These are phyloP conservation scores for Rhodamnia argentea DNA, from an alignment of 345 rosid species.

Conservation along the genomic window DNA sequence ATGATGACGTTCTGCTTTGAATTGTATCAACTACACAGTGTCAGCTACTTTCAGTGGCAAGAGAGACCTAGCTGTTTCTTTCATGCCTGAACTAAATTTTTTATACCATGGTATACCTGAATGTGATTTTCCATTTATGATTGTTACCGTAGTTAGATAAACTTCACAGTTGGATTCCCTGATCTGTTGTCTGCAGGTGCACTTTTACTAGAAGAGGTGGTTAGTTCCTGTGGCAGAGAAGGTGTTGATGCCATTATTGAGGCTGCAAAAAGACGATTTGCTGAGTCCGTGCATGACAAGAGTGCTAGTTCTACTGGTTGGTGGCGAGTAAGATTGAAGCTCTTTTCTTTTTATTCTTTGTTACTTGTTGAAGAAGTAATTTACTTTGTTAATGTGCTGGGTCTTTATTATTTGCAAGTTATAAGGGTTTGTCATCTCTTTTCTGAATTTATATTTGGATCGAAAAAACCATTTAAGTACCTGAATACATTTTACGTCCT, in stretches of 20 bases:
- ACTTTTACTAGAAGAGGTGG: constrained; percentile 80
- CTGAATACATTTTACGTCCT: not conserved
- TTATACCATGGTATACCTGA: not conserved
- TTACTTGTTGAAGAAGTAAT: not conserved
- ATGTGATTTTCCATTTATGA: not conserved
- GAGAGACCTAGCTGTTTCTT: not conserved
- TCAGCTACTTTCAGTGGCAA: not conserved
- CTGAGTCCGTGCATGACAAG: constrained; percentile 66
- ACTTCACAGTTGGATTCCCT: not conserved
- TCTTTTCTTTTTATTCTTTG: not conserved
- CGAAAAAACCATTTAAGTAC: not conserved
- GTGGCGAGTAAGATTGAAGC: constrained; percentile 65
- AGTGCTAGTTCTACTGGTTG: constrained; percentile 61
- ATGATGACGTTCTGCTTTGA: not conserved
- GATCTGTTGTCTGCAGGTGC: constrained; percentile 37
- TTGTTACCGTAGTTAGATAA: not conserved
- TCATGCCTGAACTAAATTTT: not conserved
- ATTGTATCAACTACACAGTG: not conserved
- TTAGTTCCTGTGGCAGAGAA: constrained; percentile 58
- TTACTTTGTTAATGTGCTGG: not conserved
- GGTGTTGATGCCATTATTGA: constrained; percentile 66
- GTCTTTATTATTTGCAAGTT: not conserved
- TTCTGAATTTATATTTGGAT: not conserved
- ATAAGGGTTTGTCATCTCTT: not conserved
- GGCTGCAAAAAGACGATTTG: constrained; percentile 50